A percentile compares a stretch with the other conserved stretches of the same genome.
Conservation (phyloP, 2,329 filamentous ascomycete genomes). For the Chaetothyriales sp. region DNA sequence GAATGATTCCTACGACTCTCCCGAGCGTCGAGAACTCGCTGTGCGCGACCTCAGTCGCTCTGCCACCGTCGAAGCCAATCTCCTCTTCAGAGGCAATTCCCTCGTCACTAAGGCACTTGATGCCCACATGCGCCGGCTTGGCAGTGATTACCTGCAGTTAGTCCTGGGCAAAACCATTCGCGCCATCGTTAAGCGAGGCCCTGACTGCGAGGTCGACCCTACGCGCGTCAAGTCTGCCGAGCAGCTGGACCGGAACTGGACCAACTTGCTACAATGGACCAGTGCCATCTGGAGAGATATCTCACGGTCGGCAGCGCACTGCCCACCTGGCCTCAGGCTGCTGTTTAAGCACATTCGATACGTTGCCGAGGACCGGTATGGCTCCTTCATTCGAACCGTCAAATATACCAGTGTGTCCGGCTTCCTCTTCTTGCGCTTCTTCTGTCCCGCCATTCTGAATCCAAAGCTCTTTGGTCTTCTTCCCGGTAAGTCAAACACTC, state of each 20-base stretch:
- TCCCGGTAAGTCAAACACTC: conserved; percentile 39
- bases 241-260: conserved; percentile 75
- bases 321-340: conserved; percentile 67
- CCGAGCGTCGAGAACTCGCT: conserved; percentile 45
- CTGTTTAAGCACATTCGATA: conserved; percentile 83
- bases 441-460: conserved; percentile 90
- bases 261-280: conserved; percentile 59
- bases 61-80: conserved; percentile 67
- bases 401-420: conserved; percentile 90
- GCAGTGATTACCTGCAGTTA: conserved; percentile 83
- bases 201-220: conserved; percentile 90
- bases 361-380: conserved; percentile 86
- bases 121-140: conserved; percentile 86
- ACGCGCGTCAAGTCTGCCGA: conserved; percentile 54
- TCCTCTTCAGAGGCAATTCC: conserved; percentile 90
- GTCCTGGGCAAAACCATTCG: conserved; percentile 71
- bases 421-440: conserved; percentile 87
- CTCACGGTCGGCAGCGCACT: conserved; percentile 54
- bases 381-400: conserved; percentile 78
- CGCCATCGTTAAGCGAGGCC: conserved; percentile 81
- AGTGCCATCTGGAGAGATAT: conserved; percentile 79
- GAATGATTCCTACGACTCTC: conserved; percentile 44
- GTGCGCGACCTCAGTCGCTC: conserved; percentile 52
- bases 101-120: conserved; percentile 86
- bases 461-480: conserved; percentile 85